Evolutionary conservation across 176 grass and related monocot species (phyloP).

Genomic region (Eremochloa ophiuroides): DNA sequence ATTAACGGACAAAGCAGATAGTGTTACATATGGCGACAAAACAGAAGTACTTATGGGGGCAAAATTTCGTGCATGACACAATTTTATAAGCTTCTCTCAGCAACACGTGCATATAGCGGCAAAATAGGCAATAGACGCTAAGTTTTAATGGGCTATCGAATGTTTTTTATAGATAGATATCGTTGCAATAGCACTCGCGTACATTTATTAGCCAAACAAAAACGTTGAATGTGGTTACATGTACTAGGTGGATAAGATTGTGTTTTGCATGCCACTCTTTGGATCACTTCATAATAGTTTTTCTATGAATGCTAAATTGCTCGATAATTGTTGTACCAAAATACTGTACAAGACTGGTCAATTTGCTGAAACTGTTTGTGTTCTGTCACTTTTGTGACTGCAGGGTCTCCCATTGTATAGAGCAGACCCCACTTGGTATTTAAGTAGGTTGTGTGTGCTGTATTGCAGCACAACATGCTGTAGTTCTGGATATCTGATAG

Average conservation of each 20-base stretch:
- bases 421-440: slow-evolving; percentile 30
- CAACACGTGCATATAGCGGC: not conserved
- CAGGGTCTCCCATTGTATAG: slow-evolving; percentile 54
- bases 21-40: not conserved
- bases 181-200: not conserved
- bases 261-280: not conserved
- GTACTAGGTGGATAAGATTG: not conserved
- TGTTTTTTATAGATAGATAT: too few relatives aligned
- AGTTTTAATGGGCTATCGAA: too few relatives aligned
- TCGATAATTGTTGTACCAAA: not conserved
- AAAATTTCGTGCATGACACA: not conserved
- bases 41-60: not conserved
- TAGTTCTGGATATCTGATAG: slow-evolving; percentile 6
- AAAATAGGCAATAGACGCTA: not conserved
- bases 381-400: not conserved
- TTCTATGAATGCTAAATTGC: not conserved
- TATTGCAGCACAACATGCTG: not conserved
- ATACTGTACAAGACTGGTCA: too few relatives aligned
- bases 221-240: not conserved
- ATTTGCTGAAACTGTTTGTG: slow-evolving; percentile 11
- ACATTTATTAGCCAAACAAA: not conserved
- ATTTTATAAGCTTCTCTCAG: not conserved
- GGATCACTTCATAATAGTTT: not conserved
- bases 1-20: not conserved
- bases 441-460: not conserved